These are phyloP conservation scores for Microcyclospora pomicola DNA, from an alignment of 2,329 filamentous ascomycete species.

Conservation along the genomic window DNA sequence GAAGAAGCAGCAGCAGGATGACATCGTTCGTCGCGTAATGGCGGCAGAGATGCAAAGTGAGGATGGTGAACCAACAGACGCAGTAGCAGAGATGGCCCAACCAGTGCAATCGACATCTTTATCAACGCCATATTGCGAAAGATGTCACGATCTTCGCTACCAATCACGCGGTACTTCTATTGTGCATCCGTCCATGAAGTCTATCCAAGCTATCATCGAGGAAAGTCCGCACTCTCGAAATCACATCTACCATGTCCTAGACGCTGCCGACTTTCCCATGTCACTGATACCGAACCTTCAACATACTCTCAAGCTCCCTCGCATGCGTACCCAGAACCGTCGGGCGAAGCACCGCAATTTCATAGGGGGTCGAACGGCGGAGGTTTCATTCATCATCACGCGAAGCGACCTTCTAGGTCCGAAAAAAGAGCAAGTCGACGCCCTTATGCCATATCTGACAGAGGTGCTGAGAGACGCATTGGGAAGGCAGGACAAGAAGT, in stretches of 20 bases:
- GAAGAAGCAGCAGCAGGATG: conserved; percentile 16
- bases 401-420: conserved; percentile 75
- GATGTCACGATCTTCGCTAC: conserved; percentile 72
- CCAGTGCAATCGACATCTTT: background rate
- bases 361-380: conserved; percentile 52
- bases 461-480: conserved; percentile 65
- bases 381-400: conserved; percentile 84
- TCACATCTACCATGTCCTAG: conserved; percentile 87
- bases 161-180: conserved; percentile 60
- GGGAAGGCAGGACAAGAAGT: conserved; percentile 49
- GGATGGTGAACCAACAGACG: background rate
- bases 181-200: conserved; percentile 65
- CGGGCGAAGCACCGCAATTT: conserved; percentile 56
- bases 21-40: conserved; percentile 22
- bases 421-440: conserved; percentile 69
- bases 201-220: conserved; percentile 68
- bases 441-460: conserved; percentile 70
- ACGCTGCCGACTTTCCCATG: conserved; percentile 94
- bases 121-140: conserved; percentile 55
- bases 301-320: conserved; percentile 54
- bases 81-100: background rate
- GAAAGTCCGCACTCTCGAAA: conserved; percentile 85
- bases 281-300: conserved; percentile 71
- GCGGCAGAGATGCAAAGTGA: conserved; percentile 13
- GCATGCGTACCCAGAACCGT: conserved; percentile 66